These are phyloP conservation scores for Conticribra weissflogii DNA, from an alignment of 108 stramenopile genomes.

Conservation along the genomic window DNA sequence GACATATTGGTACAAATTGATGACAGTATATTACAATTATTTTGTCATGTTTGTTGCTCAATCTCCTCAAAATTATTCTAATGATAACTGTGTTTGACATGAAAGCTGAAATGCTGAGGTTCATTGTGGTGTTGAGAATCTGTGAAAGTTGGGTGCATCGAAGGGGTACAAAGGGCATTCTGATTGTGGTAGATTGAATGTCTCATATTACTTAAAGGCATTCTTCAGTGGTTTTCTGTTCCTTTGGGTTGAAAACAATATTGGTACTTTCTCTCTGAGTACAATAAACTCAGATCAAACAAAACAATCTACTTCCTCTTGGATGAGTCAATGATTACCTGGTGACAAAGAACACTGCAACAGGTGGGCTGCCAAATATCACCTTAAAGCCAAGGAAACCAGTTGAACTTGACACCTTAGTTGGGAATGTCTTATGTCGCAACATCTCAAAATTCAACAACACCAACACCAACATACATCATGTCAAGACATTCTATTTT, in stretches of 20 bases:
- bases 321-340: constrained; percentile 24
- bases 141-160: constrained; percentile 15
- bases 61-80: too few relatives aligned
- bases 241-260: constrained; percentile 19
- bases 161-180: constrained; percentile 9
- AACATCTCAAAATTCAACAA: too few relatives aligned
- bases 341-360: constrained; percentile 14
- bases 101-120: too few relatives aligned
- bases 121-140: constrained; percentile 5
- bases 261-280: neutral
- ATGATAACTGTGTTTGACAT: too few relatives aligned
- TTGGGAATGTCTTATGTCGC: neutral
- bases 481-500: too few relatives aligned
- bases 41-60: too few relatives aligned
- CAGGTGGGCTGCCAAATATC: constrained; percentile 19
- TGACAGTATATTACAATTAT: too few relatives aligned
- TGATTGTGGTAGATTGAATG: constrained; percentile 12
- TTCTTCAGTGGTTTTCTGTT: constrained; percentile 16
- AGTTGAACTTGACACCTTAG: constrained; percentile 12
- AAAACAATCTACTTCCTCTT: neutral
- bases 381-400: constrained; percentile 19
- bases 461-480: too few relatives aligned
- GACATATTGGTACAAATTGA: too few relatives aligned
- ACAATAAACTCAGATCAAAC: neutral
- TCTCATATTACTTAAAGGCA: constrained; percentile 11